Evolutionary conservation across 2,329 filamentous ascomycete species (phyloP).

Genomic region (Fusarium begoniae): DNA sequence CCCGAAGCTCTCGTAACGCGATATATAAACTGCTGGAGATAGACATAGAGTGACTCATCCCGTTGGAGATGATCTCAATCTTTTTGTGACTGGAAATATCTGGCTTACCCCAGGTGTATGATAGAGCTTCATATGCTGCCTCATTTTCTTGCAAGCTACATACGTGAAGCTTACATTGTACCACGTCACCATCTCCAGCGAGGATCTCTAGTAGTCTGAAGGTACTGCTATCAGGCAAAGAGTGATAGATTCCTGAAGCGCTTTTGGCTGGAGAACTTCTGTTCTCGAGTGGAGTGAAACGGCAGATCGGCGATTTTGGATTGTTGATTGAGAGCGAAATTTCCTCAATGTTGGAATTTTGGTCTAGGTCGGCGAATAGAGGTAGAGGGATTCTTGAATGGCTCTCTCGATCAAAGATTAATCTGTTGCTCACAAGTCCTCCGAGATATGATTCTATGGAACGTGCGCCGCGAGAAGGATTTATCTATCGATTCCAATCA

Average conservation of each 20-base stretch:
- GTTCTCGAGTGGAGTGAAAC: background rate
- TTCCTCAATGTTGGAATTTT: rapidly evolving
- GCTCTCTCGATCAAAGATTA: background rate
- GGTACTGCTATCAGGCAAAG: rapidly evolving
- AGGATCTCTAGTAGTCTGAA: background rate
- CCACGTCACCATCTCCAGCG: rapidly evolving
- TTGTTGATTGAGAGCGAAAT: background rate
- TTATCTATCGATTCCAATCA: background rate
- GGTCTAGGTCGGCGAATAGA: background rate
- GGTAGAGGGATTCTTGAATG: rapidly evolving
- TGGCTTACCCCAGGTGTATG: background rate
- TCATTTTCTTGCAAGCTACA: background rate
- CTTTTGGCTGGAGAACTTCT: no score
- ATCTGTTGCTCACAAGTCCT: background rate
- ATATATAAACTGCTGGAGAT: rapidly evolving
- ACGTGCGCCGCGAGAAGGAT: background rate
- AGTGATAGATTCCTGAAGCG: background rate
- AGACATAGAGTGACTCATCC: rapidly evolving
- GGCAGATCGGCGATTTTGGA: background rate
- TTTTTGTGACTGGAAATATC: rapidly evolving
- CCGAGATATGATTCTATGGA: background rate
- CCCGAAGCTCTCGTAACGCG: background rate
- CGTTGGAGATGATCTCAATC: background rate
- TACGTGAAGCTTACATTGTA: background rate
- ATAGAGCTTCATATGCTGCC: background rate